Conservation (phyloP, 2,329 filamentous ascomycete species). For the Rugonectria rugulosa region DNA sequence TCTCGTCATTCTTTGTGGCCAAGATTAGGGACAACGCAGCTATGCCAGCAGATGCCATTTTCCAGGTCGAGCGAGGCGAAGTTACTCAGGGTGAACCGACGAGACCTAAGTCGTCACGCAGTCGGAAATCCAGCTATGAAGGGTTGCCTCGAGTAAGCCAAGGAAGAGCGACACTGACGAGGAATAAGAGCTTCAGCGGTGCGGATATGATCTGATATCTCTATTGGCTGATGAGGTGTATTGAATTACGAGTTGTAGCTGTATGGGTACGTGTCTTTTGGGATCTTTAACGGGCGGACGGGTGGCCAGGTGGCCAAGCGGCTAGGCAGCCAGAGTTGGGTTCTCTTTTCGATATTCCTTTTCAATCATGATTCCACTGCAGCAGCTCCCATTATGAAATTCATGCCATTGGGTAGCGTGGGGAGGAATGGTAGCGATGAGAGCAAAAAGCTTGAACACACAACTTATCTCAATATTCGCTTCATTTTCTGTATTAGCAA, state of each 20-base stretch:
- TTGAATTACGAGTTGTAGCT: not conserved
- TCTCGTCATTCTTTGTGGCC: constrained; percentile 77
- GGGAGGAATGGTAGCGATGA: not conserved
- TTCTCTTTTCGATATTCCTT: no score
- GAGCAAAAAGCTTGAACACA: not conserved
- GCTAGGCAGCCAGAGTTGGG: no score
- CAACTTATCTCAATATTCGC: not conserved
- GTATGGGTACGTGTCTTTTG: not conserved
- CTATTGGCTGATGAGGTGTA: constrained; percentile 17
- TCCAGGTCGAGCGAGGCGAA: constrained; percentile 53
- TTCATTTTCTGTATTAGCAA: not conserved
- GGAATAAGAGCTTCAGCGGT: constrained; percentile 59
- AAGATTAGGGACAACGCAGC: constrained; percentile 69
- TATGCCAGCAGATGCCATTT: constrained; percentile 47
- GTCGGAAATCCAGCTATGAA: constrained; percentile 52
- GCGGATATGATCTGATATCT: constrained; percentile 45
- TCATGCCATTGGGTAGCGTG: not conserved
- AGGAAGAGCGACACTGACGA: constrained; percentile 55
- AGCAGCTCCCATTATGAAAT: not conserved
- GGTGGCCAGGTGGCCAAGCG: no score
- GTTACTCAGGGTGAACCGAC: constrained; percentile 42
- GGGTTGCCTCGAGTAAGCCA: constrained; percentile 52
- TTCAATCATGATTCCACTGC: no score
- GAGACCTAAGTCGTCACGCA: constrained; percentile 35
- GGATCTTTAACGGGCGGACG: no score